Conservation (phyloP, 768 basidiomycete genomes). For the Hypholoma sublateritium region DNA sequence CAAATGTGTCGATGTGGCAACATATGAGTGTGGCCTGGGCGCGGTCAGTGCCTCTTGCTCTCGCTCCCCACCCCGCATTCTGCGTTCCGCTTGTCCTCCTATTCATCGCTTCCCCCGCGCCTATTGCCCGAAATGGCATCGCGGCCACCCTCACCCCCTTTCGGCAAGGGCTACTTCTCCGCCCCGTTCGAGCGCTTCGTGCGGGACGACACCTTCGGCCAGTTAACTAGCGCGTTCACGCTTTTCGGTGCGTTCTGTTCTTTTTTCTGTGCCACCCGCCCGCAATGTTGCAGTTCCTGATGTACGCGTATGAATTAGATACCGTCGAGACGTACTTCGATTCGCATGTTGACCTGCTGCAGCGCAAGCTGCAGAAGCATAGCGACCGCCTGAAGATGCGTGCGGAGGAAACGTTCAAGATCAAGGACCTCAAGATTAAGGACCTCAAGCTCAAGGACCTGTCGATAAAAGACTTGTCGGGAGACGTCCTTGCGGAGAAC, state of each 20-base stretch:
- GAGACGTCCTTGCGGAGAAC: constrained; percentile 70
- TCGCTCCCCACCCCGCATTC: neutral
- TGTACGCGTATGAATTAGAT: constrained; percentile 45
- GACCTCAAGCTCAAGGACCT: constrained; percentile 61
- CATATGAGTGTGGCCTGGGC: constrained; percentile 2
- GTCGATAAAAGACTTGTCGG: constrained; percentile 26
- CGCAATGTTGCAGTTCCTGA: constrained; percentile 22
- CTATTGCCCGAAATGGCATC: constrained; percentile 32
- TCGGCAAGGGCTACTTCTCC: constrained; percentile 58
- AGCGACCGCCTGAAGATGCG: constrained; percentile 79
- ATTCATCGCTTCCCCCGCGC: neutral
- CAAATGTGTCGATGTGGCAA: constrained; percentile 14
- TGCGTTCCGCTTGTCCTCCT: neutral
- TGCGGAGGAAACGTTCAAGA: constrained; percentile 81
- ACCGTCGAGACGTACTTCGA: constrained; percentile 96
- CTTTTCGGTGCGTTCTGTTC: constrained; percentile 61
- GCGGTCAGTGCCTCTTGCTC: constrained; percentile 3
- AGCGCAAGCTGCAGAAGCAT: constrained; percentile 85
- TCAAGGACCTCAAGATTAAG: constrained; percentile 60
- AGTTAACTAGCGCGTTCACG: constrained; percentile 79
- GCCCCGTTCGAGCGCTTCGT: constrained; percentile 71
- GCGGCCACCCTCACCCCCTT: constrained; percentile 44
- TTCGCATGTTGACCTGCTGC: constrained; percentile 79
- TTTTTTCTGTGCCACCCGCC: neutral
- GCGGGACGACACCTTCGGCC: constrained; percentile 70